These are phyloP conservation scores for Ganoderma lucidum DNA, from an alignment of 1,284 basidiomycete genomes.

Conservation along the genomic window DNA sequence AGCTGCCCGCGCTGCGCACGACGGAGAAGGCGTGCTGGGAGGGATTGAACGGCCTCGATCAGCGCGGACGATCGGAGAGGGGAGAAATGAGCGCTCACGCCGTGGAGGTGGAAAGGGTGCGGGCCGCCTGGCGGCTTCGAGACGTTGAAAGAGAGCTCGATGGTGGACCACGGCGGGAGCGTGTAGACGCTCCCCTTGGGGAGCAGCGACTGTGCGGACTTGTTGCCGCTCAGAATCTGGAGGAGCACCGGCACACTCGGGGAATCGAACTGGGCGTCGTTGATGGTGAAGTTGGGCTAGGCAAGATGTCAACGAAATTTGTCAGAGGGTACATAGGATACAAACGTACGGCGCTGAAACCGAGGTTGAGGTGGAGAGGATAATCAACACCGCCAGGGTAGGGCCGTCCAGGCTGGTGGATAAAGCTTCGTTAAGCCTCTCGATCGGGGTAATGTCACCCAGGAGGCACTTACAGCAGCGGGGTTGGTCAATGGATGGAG, in stretches of 20 bases:
- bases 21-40: constrained; percentile 30
- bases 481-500: constrained; percentile 29
- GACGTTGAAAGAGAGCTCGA: constrained; percentile 47
- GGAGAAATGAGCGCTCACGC: constrained; percentile 37
- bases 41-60: not conserved
- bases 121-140: constrained; percentile 35
- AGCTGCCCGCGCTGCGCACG: constrained; percentile 26
- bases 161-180: constrained; percentile 40
- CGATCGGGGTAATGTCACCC: not conserved
- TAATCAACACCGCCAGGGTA: constrained; percentile 40
- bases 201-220: constrained; percentile 40
- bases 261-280: constrained; percentile 36
- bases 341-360: constrained; percentile 20
- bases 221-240: constrained; percentile 46
- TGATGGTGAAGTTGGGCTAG: constrained; percentile 37
- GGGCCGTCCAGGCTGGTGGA: constrained; percentile 38
- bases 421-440: not conserved
- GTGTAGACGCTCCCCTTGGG: constrained; percentile 43
- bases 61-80: not conserved
- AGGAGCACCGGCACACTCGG: constrained; percentile 46
- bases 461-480: constrained; percentile 19
- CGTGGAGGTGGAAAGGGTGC: constrained; percentile 53
- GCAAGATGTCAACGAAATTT: no score
- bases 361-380: constrained; percentile 32
- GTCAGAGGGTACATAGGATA: not conserved